Base-by-base conservation (phyloP, 1,284 basidiomycete species). In the Phellinidium pouzarii region DNA sequence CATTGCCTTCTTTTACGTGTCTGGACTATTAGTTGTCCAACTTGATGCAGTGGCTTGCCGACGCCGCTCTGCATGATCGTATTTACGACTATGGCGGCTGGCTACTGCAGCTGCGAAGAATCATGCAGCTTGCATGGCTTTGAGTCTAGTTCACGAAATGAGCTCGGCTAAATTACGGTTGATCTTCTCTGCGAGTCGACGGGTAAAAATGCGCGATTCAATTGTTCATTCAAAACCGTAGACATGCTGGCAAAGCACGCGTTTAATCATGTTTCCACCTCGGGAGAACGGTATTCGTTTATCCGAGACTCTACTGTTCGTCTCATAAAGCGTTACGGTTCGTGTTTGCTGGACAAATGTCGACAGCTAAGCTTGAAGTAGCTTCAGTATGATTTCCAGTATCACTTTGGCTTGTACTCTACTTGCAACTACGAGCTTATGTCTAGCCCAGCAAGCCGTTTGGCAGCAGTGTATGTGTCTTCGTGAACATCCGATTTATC, bases 381-480 rank as follows among this genome's bases (percentile, higher is more conserved):
- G 17, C 14, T 4, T 17, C 44, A 34, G 19, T 4, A 46, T 46
- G 44, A 17, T 46, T 22, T 29, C 44, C 12, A 27, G 34, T 20
- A 29, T 23, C 14, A 3, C 27, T 26, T 11, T 34, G n/a, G n/a
- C 19, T 27, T 50, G 9, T 44, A 25, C 22, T 9, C 1, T 38
- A 6, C 48, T 54, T 26, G 38, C 6, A 20, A 27, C 48, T 20
- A n/a, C 26, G 8, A n/a, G 41, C 19, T 47, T 51, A 31, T 48
- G 27, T 0, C 20, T 40, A 36, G 54, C 44, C 3, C 54, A 55
- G 40, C 54, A 55, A 34, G 44, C 40, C n/a, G 37, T 47, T 9
- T 55, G 54, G 54, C 42, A 48, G 17, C 54, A 55, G 46, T 55
- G 54, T 55, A 42, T 22, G 49, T 8, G 37, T n/a, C 40, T 40